Evolutionary conservation across 345 rosid species (phyloP), one percentile per base, ranked within the genome.

Genomic region (Erysimum cheiranthoides): DNA sequence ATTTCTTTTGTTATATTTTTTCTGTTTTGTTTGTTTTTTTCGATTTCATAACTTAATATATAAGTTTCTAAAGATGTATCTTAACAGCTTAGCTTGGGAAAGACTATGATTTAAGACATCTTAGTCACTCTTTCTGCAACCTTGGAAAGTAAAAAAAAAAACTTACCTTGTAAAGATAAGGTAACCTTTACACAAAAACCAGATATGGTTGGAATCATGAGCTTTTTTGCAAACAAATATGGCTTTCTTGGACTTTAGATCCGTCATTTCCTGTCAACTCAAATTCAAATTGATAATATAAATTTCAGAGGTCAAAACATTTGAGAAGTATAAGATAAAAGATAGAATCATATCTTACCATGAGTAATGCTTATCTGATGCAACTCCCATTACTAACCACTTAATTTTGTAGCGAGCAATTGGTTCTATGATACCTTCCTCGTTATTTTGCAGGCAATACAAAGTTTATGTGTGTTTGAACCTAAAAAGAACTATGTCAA

Each of bases 311-410:
- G 45, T 17, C 38, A 40, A 30, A 66, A 50, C 21, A 49, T 38
- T 47, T 68, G 45, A 54, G 52, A 43, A 25, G 5, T 61, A 61
- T 10, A 36, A 13, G 32, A 46, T 36, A 5, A 30, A 35, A 38
- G 39, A 77, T 13, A 70, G 34, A 78, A 50, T 66, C 73, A 42
- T 40, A 34, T 60, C 60, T 30, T 86, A 93, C 98, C 80, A 84
- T 61, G 93, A 88, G 81, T 87, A 89, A 81, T 86, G 79, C 73
- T 85, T 86, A 81, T 88, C 92, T 31, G 90, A 91, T 45, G 90
- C 97, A 58, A 93, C 94, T 52, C 98, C 98, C 93, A 93, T 90
- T 16, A 93, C 97, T 57, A 93, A 93, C 97, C 98, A 91, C 83
- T 83, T 85, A 65, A 93, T 83, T 25, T 76, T 79, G 74, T 74